phyloP scores from a whole-genome alignment of 805 yeast species.

The Metschnikowia santaceciliae region DNA sequence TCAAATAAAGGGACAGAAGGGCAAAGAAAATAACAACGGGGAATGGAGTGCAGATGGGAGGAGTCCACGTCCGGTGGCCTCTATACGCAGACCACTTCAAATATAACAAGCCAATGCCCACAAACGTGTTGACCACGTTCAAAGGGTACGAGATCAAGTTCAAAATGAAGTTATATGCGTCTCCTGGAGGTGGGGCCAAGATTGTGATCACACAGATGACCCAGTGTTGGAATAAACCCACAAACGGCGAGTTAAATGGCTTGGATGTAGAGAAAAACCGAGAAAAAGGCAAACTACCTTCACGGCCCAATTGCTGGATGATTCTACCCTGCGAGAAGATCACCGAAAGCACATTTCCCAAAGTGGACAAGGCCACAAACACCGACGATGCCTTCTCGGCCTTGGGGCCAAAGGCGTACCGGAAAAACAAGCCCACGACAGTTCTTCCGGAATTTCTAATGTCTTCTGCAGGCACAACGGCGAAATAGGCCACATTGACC shows the following conservation, averaged over 20 bases:
- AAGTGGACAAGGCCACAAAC: conserved; percentile 75
- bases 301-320: conserved; percentile 76
- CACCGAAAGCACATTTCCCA: conserved; percentile 79
- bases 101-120: conserved; percentile 60
- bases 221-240: conserved; percentile 75
- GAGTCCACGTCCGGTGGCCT: conserved; percentile 59
- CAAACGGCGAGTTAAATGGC: conserved; percentile 71
- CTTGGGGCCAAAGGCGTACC: conserved; percentile 60
- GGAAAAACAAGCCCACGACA: conserved; percentile 74
- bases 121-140: conserved; percentile 66
- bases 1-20: conserved; percentile 60
- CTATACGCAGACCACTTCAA: conserved; percentile 48
- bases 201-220: conserved; percentile 68
- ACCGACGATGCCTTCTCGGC: conserved; percentile 75
- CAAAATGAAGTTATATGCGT: conserved; percentile 76
- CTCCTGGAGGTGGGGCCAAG: conserved; percentile 77
- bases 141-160: conserved; percentile 80
- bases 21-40: conserved; percentile 63
- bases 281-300: conserved; percentile 75
- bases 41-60: conserved; percentile 64
- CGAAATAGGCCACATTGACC: conserved; percentile 75
- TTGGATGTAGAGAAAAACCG: conserved; percentile 63
- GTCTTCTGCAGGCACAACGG: conserved; percentile 70
- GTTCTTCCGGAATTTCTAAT: conserved; percentile 60
- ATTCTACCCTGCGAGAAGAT: conserved; percentile 80